Percentiles rank a stretch among this genome's conserved stretches.
Evolutionary conservation across 78 protist genomes (phyloP).

Genomic region (Dictyostelium brefeldianum): DNA sequence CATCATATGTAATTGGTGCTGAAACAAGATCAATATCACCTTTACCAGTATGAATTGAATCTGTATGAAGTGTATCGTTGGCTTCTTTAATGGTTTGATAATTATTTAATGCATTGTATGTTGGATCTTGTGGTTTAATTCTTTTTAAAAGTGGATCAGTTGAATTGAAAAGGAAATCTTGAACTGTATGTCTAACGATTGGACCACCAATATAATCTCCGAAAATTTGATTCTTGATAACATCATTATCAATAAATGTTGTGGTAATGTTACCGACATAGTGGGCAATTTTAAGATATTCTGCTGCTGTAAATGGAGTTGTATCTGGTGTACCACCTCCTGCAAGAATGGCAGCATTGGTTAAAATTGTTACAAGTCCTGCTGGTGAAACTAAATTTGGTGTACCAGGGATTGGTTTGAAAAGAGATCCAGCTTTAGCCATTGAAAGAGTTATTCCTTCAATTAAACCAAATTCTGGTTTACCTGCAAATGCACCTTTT

Average conservation of each 20-base stretch:
- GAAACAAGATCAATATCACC: constrained; percentile 6
- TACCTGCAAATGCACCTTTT: background rate
- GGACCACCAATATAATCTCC: constrained; percentile 9
- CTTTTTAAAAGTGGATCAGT: constrained; percentile 37
- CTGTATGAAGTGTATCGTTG: background rate
- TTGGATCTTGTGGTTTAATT: background rate
- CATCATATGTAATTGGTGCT: constrained; percentile 59
- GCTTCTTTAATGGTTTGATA: background rate
- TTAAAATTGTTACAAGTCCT: constrained; percentile 33
- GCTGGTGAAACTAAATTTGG: constrained; percentile 4
- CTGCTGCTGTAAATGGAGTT: background rate
- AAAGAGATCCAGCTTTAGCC: background rate
- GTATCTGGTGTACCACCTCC: background rate
- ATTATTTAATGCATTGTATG: constrained; percentile 1
- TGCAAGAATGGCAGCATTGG: background rate
- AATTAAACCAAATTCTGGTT: constrained; percentile 46
- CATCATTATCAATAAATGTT: background rate
- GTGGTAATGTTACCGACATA: background rate
- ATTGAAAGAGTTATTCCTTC: background rate
- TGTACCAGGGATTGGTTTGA: background rate
- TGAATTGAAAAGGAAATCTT: constrained; percentile 26
- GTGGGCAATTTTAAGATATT: background rate
- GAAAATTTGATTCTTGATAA: background rate
- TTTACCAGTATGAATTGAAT: constrained; percentile 32
- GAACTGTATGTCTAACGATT: constrained; percentile 19